Evolutionary conservation across 1,284 basidiomycete genomes (phyloP), one percentile per base, ranked within the genome.

Genomic region (Hymenochaete sp.): DNA sequence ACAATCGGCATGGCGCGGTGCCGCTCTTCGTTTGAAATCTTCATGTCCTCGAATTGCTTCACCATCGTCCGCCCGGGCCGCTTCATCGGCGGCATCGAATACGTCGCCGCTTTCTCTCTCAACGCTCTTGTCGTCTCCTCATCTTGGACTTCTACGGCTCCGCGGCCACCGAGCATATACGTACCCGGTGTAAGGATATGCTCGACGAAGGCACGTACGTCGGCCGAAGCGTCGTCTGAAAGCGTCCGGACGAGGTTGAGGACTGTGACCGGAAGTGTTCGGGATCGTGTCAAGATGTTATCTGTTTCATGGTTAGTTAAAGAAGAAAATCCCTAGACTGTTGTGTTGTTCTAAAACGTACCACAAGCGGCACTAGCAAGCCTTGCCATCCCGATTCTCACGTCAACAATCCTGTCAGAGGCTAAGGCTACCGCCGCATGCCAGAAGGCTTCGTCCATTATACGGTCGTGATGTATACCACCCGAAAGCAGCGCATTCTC

Each of bases 311-410:
- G 19, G 8, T 44, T 19, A 18, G 10, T 7, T n/a, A n/a, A n/a
- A n/a, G n/a, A 37, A 36, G 24, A 36, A 44, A 18, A 45, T 27
- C n/a, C n/a, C n/a, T n/a, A n/a, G n/a, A n/a, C n/a, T n/a, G n/a
- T n/a, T n/a, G n/a, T n/a, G n/a, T n/a, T n/a, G n/a, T n/a, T n/a
- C n/a, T n/a, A n/a, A n/a, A n/a, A 63, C 73, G 59, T 59, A 77
- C 79, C 69, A 53, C 67, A 73, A 40, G 82, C 61, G 33, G 65
- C 60, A 29, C 74, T 73, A 16, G 79, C 64, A 25, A 87, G 68
- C 36, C 87, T 75, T 10, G 92, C 82, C 1, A 93, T 72, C 5
- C 79, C 83, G 48, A 97, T 89, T 33, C 92, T 77, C 38, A 98
- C 91, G 55, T 93, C 92, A 40, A 90, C 70, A 19, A 97, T 78